A percentile compares a stretch with the other conserved stretches of the same genome.
phyloP scores from a whole-genome alignment of 805 yeast species.

The Saturnispora diversa region DNA sequence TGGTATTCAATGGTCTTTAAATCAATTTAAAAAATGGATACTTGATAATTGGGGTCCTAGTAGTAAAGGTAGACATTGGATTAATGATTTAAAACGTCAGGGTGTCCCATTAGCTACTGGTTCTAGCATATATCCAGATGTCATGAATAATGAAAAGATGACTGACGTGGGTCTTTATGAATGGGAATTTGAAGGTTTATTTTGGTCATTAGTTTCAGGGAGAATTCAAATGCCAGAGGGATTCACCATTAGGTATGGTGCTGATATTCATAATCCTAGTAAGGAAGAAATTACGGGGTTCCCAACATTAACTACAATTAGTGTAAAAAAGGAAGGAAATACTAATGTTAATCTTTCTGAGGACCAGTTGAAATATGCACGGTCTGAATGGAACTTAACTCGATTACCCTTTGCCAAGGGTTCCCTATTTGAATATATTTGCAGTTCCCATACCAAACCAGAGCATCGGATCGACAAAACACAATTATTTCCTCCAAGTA shows the following conservation, averaged over 20 bases:
- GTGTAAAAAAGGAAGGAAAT: slow-evolving; percentile 10
- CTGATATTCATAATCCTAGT: slow-evolving; percentile 63
- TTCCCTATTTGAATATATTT: slow-evolving; percentile 56
- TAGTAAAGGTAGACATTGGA: slow-evolving; percentile 2
- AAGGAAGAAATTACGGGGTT: slow-evolving; percentile 71
- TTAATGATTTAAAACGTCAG: slow-evolving; percentile 1
- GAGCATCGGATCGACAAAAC: background rate
- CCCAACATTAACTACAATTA: slow-evolving; percentile 37
- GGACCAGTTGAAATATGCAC: slow-evolving; percentile 30
- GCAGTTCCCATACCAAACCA: slow-evolving; percentile 4
- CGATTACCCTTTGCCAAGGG: slow-evolving; percentile 63
- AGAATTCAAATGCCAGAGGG: slow-evolving; percentile 10
- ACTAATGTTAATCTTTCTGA: slow-evolving; percentile 15
- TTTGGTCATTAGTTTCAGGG: slow-evolving; percentile 45
- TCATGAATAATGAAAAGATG: background rate
- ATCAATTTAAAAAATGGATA: slow-evolving; percentile 46
- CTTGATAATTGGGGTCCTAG: background rate
- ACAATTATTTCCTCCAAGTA: background rate
- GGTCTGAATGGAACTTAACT: slow-evolving; percentile 71
- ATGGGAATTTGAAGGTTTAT: slow-evolving; percentile 48
- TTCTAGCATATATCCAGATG: no score
- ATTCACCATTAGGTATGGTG: slow-evolving; percentile 70
- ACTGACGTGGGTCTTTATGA: slow-evolving; percentile 21
- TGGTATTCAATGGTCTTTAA: slow-evolving; percentile 38
- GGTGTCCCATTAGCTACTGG: background rate